These are phyloP conservation scores for Carex pumila DNA, from an alignment of 176 grass and related monocot species.

Conservation along the genomic window DNA sequence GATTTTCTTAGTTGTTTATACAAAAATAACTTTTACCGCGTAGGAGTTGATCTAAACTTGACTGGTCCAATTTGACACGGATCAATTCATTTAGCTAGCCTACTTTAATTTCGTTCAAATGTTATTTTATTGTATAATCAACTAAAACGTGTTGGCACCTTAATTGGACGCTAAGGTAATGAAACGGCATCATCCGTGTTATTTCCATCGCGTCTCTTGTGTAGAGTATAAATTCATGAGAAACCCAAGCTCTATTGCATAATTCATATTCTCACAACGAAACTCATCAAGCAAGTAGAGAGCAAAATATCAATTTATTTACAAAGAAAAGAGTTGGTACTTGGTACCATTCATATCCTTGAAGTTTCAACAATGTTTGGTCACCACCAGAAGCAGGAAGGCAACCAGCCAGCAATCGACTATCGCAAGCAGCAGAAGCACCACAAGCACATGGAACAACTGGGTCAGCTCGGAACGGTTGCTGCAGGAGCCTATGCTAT, in stretches of 20 bases:
- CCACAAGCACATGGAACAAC: constrained; percentile 49
- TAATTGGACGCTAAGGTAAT: not conserved
- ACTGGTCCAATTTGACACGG: not conserved
- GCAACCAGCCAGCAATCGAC: not conserved
- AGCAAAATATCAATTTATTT: not conserved
- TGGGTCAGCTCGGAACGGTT: constrained; percentile 23
- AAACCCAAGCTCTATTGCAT: not conserved
- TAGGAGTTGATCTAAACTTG: too few species aligned
- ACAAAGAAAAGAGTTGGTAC: not conserved
- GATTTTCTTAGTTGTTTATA: not conserved
- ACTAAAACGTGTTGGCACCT: not conserved
- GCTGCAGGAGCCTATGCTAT: constrained; percentile 21
- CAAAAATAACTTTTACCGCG: not conserved
- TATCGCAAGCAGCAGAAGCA: constrained; percentile 40
- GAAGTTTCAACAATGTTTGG: not conserved
- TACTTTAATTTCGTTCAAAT: not conserved
- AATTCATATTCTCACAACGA: not conserved
- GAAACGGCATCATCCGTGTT: not conserved
- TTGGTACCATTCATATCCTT: not conserved
- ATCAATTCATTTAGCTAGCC: not conserved
- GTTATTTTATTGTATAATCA: not conserved
- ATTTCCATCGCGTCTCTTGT: not conserved
- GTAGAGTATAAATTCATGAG: not conserved
- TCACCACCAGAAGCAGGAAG: not conserved
- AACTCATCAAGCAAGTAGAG: not conserved